Percentiles rank a stretch among this genome's conserved stretches.
Conservation (phyloP, 2,329 filamentous ascomycete genomes). For the Chaetothyriales sp. region DNA sequence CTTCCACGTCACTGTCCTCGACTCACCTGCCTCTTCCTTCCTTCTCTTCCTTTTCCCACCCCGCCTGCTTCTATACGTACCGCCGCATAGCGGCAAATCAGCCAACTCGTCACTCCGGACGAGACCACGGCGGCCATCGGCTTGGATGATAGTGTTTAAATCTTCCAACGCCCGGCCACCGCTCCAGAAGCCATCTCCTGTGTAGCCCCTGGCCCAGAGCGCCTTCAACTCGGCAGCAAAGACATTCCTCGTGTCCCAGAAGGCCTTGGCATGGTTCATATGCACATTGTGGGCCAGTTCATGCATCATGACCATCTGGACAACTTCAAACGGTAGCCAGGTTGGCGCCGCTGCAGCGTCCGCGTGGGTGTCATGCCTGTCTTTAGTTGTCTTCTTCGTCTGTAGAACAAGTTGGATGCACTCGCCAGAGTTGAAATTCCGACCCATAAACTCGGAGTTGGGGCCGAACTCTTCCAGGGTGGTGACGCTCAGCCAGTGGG, state of each 20-base stretch:
- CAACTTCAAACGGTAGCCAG: constrained; percentile 72
- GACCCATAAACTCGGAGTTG: constrained; percentile 70
- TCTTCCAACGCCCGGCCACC: constrained; percentile 49
- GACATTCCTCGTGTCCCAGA: constrained; percentile 65
- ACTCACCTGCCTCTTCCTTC: constrained; percentile 34
- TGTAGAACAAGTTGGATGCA: constrained; percentile 74
- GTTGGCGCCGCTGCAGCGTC: constrained; percentile 19
- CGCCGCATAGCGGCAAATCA: constrained; percentile 65
- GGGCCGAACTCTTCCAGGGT: constrained; percentile 69
- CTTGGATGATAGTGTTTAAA: constrained; percentile 41
- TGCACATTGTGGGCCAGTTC: constrained; percentile 78
- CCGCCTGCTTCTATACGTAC: constrained; percentile 51
- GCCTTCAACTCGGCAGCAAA: constrained; percentile 58
- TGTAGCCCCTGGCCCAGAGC: constrained; percentile 58
- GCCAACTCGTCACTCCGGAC: constrained; percentile 42
- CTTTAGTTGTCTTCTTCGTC: constrained; percentile 31
- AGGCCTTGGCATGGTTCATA: constrained; percentile 75
- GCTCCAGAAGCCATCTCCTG: constrained; percentile 74
- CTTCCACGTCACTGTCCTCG: constrained; percentile 44
- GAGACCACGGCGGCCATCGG: constrained; percentile 26
- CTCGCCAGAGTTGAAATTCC: constrained; percentile 83
- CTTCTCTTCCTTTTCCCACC: constrained; percentile 30
- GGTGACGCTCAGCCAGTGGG: constrained; percentile 50
- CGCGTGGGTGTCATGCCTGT: not conserved
- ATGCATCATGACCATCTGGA: constrained; percentile 94